phyloP scores from a whole-genome alignment of 495 filamentous ascomycete species.

The Neurospora tetrasperma region DNA sequence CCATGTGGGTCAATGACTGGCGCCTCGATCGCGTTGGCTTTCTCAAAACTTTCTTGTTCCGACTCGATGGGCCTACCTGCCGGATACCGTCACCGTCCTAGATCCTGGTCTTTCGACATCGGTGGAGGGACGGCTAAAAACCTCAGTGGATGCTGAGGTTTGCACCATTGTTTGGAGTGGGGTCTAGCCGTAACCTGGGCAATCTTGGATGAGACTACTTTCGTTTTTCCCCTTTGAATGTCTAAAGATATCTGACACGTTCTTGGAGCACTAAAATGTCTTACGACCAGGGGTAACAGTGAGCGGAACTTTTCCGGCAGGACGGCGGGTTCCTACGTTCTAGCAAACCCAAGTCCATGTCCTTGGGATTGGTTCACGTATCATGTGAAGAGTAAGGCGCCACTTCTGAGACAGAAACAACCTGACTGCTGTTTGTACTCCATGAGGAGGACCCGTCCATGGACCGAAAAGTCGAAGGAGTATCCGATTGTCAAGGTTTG shows the following conservation, averaged over 20 bases:
- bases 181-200: conserved; percentile 10
- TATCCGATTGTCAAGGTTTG: neutral
- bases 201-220: conserved; percentile 12
- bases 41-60: neutral
- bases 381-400: conserved; percentile 6
- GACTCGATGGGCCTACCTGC: neutral
- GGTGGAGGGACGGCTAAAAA: neutral
- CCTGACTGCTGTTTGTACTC: neutral
- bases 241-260: neutral
- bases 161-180: conserved; percentile 7
- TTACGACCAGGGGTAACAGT: conserved; percentile 7
- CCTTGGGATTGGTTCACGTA: conserved; percentile 19
- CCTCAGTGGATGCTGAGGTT: neutral
- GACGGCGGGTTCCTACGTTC: conserved; percentile 15
- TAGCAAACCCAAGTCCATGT: conserved; percentile 26
- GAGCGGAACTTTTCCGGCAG: conserved; percentile 19
- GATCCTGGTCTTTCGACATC: neutral
- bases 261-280: neutral
- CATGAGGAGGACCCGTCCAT: neutral
- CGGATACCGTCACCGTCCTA: neutral
- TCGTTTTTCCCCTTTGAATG: conserved; percentile 15
- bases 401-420: conserved; percentile 3
- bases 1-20: neutral
- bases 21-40: neutral
- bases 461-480: neutral